These are phyloP conservation scores for Corymbia maculata DNA, from an alignment of 345 rosid genomes.

Conservation along the genomic window DNA sequence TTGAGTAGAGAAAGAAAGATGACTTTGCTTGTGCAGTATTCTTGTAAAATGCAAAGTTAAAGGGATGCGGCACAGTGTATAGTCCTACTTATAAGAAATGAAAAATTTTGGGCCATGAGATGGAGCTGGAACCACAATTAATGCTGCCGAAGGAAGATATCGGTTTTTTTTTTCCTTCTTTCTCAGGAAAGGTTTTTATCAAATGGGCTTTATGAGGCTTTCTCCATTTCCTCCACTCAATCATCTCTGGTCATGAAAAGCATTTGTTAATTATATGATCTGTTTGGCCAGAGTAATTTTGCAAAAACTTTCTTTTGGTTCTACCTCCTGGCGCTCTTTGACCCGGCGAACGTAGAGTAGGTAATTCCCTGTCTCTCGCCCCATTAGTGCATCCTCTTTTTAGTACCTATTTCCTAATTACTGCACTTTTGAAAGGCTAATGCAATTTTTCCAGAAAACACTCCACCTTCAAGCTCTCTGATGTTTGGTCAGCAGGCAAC, in stretches of 20 bases:
- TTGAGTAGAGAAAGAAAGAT: background rate
- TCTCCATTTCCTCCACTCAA: background rate
- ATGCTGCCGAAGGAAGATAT: background rate
- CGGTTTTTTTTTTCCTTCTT: background rate
- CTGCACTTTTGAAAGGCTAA: slow-evolving; percentile 72
- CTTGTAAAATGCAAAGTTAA: background rate
- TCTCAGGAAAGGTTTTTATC: background rate
- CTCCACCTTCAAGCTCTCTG: slow-evolving; percentile 46
- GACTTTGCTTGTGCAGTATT: background rate
- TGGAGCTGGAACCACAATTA: background rate
- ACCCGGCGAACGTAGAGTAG: background rate
- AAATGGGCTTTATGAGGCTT: background rate
- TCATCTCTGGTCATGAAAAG: background rate
- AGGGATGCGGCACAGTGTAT: background rate
- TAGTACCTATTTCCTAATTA: background rate
- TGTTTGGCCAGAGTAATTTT: background rate
- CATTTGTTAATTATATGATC: background rate
- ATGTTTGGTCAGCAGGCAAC: slow-evolving; percentile 50
- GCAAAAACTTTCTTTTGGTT: background rate
- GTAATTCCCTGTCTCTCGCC: background rate
- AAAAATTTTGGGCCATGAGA: background rate
- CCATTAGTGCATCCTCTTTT: background rate
- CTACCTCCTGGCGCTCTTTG: background rate
- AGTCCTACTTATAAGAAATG: background rate
- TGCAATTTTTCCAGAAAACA: slow-evolving; percentile 59